phyloP scores from a whole-genome alignment of 306 rosid species.

The Cicer arietinum region DNA sequence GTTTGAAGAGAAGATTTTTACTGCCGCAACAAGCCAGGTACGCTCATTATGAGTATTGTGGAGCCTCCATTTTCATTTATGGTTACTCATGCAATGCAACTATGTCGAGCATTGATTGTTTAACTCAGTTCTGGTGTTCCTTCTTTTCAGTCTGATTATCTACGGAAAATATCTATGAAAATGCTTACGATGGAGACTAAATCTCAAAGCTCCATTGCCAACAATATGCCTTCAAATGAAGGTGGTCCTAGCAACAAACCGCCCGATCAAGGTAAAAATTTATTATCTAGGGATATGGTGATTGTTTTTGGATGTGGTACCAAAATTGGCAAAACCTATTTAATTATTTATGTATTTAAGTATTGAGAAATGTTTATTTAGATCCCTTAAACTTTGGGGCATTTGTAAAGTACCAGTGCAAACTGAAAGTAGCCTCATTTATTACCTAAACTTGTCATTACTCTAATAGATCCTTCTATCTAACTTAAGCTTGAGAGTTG shows the following conservation, averaged over 20 bases:
- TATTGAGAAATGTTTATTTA: constrained; percentile 4
- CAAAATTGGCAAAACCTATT: constrained; percentile 11
- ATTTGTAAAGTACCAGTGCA: constrained; percentile 1
- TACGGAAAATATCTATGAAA: constrained; percentile 49
- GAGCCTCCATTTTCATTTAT: background rate
- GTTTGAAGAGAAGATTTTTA: constrained; percentile 80
- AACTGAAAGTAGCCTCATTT: constrained; percentile 13
- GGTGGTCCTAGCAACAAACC: constrained; percentile 58
- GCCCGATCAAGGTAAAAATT: constrained; percentile 63
- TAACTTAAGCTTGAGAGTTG: constrained; percentile 3
- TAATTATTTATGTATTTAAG: constrained; percentile 9
- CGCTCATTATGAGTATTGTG: constrained; percentile 4
- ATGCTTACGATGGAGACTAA: constrained; percentile 64
- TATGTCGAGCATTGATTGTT: constrained; percentile 21
- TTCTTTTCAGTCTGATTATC: constrained; percentile 52
- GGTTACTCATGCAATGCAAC: constrained; percentile 3
- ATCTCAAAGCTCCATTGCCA: constrained; percentile 55
- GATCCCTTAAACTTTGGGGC: constrained; percentile 14
- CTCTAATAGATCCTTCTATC: constrained; percentile 2
- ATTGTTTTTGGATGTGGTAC: constrained; percentile 10
- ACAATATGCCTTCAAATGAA: constrained; percentile 52
- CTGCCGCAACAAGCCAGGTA: constrained; percentile 74
- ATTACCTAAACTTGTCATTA: background rate
- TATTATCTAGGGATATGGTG: constrained; percentile 21
- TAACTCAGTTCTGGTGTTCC: constrained; percentile 1